Conservation (phyloP, 2,329 filamentous ascomycete species). For the Calonectria pauciramosa region DNA sequence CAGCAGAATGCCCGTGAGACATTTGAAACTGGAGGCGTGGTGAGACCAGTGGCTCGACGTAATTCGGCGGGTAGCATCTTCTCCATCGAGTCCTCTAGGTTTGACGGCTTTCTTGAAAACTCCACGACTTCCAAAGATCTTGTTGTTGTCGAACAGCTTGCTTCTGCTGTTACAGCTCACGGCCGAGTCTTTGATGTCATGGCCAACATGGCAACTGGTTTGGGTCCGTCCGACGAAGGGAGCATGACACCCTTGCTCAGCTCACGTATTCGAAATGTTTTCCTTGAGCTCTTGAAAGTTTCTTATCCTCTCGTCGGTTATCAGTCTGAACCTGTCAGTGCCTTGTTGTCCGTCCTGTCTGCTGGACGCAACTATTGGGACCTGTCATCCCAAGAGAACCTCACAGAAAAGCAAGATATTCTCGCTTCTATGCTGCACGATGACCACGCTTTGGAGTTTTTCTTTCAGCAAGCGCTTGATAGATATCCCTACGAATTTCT, state of each 20-base stretch:
- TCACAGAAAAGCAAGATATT: constrained; percentile 51
- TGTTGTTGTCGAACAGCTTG: constrained; percentile 65
- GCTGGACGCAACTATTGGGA: constrained; percentile 68
- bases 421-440: constrained; percentile 53
- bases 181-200: constrained; percentile 69
- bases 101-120: constrained; percentile 69
- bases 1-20: constrained; percentile 71
- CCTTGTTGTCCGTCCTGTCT: constrained; percentile 75
- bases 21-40: constrained; percentile 63
- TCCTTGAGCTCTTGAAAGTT: constrained; percentile 79
- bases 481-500: constrained; percentile 89
- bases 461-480: constrained; percentile 77
- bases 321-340: constrained; percentile 76
- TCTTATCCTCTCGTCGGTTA: constrained; percentile 79
- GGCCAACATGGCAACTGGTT: constrained; percentile 61
- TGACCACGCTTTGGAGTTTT: constrained; percentile 65
- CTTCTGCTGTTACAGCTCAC: constrained; percentile 61
- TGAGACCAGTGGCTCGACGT: constrained; percentile 60
- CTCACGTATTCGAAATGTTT: constrained; percentile 72
- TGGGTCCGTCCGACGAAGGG: constrained; percentile 61
- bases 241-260: constrained; percentile 69
- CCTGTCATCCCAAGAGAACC: constrained; percentile 55
- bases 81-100: constrained; percentile 71
- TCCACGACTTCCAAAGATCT: constrained; percentile 65
- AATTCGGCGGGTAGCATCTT: constrained; percentile 74